Percentiles rank a stretch among this genome's conserved stretches.
phyloP scores from a whole-genome alignment of 352 stramenopile genomes.

The Globisporangium ultimum region DNA sequence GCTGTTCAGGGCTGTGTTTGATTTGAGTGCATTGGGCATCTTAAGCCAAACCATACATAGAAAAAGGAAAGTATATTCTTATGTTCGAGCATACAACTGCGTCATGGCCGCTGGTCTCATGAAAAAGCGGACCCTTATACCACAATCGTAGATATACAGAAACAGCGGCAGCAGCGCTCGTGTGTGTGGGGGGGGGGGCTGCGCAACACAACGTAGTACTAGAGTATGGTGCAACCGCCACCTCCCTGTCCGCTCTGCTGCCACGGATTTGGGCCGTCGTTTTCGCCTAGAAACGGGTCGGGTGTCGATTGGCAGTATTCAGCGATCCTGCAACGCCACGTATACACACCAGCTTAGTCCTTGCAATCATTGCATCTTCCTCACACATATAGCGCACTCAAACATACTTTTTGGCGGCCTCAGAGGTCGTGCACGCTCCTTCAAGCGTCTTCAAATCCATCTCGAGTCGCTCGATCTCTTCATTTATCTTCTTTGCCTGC shows the following conservation, averaged over 20 bases:
- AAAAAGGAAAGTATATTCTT: too few relatives aligned
- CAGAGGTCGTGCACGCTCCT: slow-evolving; percentile 69
- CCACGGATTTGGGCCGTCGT: slow-evolving; percentile 70
- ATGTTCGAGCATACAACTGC: too few relatives aligned
- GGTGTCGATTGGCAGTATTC: slow-evolving; percentile 73
- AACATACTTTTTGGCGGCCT: slow-evolving; percentile 76
- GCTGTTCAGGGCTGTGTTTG: too few relatives aligned
- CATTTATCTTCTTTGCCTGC: slow-evolving; percentile 74
- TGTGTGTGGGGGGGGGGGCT: background rate
- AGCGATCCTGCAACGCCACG: slow-evolving; percentile 37
- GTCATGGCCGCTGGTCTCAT: too few relatives aligned
- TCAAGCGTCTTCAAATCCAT: slow-evolving; percentile 80
- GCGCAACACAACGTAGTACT: background rate
- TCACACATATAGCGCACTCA: too few relatives aligned
- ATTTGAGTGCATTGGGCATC: too few relatives aligned
- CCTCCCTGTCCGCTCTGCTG: slow-evolving; percentile 62
- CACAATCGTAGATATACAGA: too few relatives aligned
- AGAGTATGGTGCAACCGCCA: slow-evolving; percentile 65
- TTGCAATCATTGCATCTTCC: too few relatives aligned
- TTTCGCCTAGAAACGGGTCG: slow-evolving; percentile 76
- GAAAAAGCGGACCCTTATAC: too few relatives aligned
- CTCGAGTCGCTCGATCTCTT: slow-evolving; percentile 76
- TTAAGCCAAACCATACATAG: too few relatives aligned
- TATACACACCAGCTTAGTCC: background rate
- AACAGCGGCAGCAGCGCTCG: too few relatives aligned